Percentiles rank a stretch among this genome's conserved stretches.
Evolutionary conservation across 2,329 filamentous ascomycete genomes (phyloP).

Genomic region (Cercospora sesami): DNA sequence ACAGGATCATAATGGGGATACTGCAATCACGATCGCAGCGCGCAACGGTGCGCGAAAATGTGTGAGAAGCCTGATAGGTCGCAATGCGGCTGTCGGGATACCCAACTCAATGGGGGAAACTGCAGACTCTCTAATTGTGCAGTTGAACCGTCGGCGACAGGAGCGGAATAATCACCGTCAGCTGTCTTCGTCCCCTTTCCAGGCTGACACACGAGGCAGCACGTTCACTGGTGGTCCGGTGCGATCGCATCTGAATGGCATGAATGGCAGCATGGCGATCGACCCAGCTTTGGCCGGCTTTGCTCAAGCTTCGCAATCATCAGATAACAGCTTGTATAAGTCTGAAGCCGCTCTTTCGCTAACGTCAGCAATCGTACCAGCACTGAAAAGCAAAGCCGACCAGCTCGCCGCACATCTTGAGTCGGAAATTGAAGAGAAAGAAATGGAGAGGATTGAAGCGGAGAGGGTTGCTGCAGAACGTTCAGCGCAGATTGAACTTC

Average conservation of each 20-base stretch:
- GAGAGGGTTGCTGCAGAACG: conserved; percentile 57
- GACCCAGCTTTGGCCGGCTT: conserved; percentile 32
- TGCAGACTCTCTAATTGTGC: conserved; percentile 79
- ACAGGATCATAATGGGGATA: conserved; percentile 85
- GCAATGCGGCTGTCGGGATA: conserved; percentile 81
- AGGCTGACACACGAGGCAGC: conserved; percentile 29
- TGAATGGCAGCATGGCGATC: conserved; percentile 29
- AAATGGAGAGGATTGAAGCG: conserved; percentile 52
- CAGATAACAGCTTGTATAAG: conserved; percentile 39
- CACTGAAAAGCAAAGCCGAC: conserved; percentile 51
- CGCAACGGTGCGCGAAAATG: conserved; percentile 81
- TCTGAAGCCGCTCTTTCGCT: conserved; percentile 57
- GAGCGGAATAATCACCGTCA: conserved; percentile 60
- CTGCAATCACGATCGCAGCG: conserved; percentile 82
- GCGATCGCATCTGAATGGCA: conserved; percentile 25
- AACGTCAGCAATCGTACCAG: conserved; percentile 62
- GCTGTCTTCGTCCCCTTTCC: conserved; percentile 68
- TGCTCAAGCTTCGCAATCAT: conserved; percentile 10
- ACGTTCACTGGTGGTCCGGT: conserved; percentile 33
- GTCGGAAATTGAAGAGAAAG: conserved; percentile 72
- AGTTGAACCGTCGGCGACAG: conserved; percentile 66
- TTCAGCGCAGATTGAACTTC: conserved; percentile 63
- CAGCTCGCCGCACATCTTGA: conserved; percentile 60
- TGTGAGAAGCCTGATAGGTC: conserved; percentile 65
- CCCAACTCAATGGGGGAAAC: conserved; percentile 78